These are phyloP conservation scores for Podospora comata DNA, from an alignment of 495 filamentous ascomycete genomes.

Conservation along the genomic window DNA sequence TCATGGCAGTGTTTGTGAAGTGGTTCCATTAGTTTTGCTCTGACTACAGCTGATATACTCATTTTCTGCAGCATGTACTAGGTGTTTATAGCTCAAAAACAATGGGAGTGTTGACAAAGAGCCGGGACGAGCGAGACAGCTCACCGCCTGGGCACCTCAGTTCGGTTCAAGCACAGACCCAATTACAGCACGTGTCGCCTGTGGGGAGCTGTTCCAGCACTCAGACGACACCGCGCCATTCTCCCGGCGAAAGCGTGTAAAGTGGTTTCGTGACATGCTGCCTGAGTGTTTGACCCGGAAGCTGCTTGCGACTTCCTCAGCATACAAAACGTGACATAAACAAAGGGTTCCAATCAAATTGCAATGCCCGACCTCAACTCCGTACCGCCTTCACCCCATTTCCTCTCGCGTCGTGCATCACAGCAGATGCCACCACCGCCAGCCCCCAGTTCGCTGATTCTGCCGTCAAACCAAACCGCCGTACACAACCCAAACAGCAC, in stretches of 20 bases:
- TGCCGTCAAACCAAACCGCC: conserved; percentile 53
- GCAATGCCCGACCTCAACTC: conserved; percentile 60
- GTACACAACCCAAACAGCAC: conserved; percentile 45
- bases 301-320: background rate
- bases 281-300: background rate
- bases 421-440: conserved; percentile 34
- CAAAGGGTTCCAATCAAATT: conserved; percentile 1
- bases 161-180: background rate
- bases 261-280: background rate
- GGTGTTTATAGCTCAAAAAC: too few species aligned
- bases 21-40: background rate
- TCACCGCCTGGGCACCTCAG: background rate
- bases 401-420: conserved; percentile 36
- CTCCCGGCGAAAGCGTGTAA: background rate
- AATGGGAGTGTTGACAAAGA: too few species aligned
- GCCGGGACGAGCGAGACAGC: background rate
- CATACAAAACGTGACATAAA: background rate
- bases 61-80: too few species aligned
- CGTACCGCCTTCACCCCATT: conserved; percentile 53
- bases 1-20: background rate
- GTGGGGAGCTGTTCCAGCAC: background rate
- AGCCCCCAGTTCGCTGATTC: conserved; percentile 38
- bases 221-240: background rate
- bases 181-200: background rate
- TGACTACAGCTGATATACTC: too few species aligned